phyloP scores from a whole-genome alignment of 768 basidiomycete species.

The Boletus reticuloceps region DNA sequence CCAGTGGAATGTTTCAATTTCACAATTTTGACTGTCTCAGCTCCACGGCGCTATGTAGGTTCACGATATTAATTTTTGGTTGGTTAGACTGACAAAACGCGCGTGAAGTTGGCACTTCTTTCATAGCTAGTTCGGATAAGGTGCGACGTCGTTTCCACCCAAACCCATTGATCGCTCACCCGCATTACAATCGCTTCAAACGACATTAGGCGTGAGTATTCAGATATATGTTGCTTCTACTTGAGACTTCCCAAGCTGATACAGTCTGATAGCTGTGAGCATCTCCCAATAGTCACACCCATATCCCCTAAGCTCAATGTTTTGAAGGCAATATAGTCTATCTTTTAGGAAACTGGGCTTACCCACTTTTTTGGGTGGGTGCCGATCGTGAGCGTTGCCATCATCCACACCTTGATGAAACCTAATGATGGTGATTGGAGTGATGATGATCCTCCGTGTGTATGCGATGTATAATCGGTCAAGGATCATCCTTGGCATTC shows the following conservation, averaged over 20 bases:
- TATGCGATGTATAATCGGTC: constrained; percentile 1
- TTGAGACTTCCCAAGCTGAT: not conserved
- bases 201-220: not conserved
- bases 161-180: not conserved
- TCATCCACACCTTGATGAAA: too few species aligned
- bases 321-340: not conserved
- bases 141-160: not conserved
- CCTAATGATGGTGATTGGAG: not conserved
- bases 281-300: not conserved
- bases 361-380: not conserved
- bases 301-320: not conserved
- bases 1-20: not conserved
- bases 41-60: not conserved
- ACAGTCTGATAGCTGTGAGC: not conserved
- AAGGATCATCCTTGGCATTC: not conserved
- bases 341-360: not conserved
- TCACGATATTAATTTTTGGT: not conserved
- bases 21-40: not conserved
- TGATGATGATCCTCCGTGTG: not conserved
- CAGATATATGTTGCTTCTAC: too few species aligned
- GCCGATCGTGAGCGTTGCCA: not conserved
- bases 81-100: not conserved
- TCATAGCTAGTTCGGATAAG: not conserved
- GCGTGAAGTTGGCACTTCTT: not conserved
- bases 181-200: not conserved